Evolutionary conservation across 371 early-diverging fungal species (phyloP), one percentile per base, ranked within the genome.

Genomic region (Vairimorpha apis): DNA sequence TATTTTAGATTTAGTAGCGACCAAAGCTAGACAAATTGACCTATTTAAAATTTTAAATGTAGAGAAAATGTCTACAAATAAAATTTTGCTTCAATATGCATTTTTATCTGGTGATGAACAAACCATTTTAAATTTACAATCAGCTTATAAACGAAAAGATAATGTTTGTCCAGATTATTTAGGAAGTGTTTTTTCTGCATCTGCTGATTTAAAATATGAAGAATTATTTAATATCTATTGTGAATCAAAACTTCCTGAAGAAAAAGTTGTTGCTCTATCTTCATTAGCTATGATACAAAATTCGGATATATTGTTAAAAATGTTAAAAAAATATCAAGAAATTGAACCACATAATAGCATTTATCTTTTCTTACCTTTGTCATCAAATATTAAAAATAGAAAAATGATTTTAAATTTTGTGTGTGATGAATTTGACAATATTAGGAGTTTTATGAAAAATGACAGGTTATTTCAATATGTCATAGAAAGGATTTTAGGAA

Each of bases 371-470:
- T 27, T 59, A 2, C n/a, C 30, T 59, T 27, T 59, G 12, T n/a
- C 38, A 35, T 32, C 10, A 4, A 59, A 59, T 33, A 14, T 12
- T 12, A 35, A 25, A 8, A 12, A 59, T 2, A 32, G 35, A 18
- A 18, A 16, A 35, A 18, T 33, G 1, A 33, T 59, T 33, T 14
- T 59, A 23, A 59, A 59, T 59, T 59, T 23, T 37, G 35, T 59
- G 2, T 27, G 10, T 59, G 59, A 59, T 35, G 4, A 59, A 35
- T 59, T 59, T 59, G 59, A 59, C 18, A 21, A 59, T 2, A 59
- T 59, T 14, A 30, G 59, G 25, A 59, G 59, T 59, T 59, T 10
- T 59, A 59, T 59, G 59, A 59, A 59, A 59, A 59, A 59, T 59
- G 59, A 59, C 18, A 30, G 59, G 16, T 23, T 59, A n/a, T 59